Percentiles rank a stretch among this genome's conserved stretches.
Conservation (phyloP, 306 rosid genomes). For the Alnus glutinosa region DNA sequence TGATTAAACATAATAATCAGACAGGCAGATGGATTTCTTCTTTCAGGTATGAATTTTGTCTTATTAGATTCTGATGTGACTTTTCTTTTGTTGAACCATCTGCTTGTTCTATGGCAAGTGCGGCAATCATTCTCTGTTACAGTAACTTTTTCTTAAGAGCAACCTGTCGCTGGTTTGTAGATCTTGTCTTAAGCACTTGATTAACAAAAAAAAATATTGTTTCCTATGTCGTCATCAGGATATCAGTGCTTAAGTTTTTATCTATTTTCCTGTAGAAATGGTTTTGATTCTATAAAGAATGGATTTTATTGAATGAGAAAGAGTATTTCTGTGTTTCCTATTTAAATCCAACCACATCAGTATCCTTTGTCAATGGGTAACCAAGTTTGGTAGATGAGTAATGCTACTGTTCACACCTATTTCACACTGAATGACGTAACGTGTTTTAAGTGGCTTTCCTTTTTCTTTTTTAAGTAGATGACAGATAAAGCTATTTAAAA, state of each 20-base stretch:
- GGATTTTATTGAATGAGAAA: background rate
- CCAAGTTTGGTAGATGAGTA: background rate
- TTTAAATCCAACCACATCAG: background rate
- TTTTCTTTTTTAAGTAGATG: too few species aligned
- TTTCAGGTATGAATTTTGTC: slow-evolving; percentile 61
- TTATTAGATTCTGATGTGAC: slow-evolving; percentile 11
- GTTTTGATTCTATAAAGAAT: background rate
- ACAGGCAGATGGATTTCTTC: slow-evolving; percentile 73
- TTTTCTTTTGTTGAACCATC: slow-evolving; percentile 1
- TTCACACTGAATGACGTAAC: too few species aligned
- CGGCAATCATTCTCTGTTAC: background rate
- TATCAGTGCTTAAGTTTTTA: too few species aligned
- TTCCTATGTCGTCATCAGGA: background rate
- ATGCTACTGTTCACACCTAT: too few species aligned
- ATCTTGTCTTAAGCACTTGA: background rate
- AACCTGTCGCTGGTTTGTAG: background rate
- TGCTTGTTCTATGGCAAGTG: background rate
- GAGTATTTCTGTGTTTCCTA: background rate
- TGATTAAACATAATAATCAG: slow-evolving; percentile 55
- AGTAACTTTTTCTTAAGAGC: background rate
- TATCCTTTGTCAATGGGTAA: background rate
- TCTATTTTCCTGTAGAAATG: background rate
- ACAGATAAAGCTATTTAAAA: too few species aligned
- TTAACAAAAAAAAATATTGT: too few species aligned
- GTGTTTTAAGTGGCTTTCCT: too few species aligned